These are phyloP conservation scores for Lactarius deliciosus DNA, from an alignment of 768 basidiomycete species.

Conservation along the genomic window DNA sequence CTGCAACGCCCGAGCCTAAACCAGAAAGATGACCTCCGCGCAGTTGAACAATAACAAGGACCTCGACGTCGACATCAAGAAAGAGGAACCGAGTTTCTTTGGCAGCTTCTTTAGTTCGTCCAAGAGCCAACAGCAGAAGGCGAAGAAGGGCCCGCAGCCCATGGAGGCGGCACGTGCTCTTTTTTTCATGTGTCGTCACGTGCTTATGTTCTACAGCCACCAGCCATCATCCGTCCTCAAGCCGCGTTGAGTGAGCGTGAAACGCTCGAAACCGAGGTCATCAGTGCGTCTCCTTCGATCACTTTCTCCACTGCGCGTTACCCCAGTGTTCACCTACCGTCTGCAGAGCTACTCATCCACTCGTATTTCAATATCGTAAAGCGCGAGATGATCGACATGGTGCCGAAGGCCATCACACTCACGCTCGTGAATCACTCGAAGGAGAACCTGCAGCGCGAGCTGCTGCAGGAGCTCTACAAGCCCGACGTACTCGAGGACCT, in stretches of 20 bases:
- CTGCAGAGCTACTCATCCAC: slow-evolving; percentile 85
- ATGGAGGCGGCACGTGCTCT: slow-evolving; percentile 55
- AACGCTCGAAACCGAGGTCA: slow-evolving; percentile 98
- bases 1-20: slow-evolving; percentile 72
- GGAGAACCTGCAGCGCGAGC: slow-evolving; percentile 90
- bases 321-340: background rate
- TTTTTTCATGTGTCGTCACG: slow-evolving; percentile 30
- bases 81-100: slow-evolving; percentile 91
- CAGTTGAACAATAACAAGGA: slow-evolving; percentile 92
- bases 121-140: slow-evolving; percentile 51
- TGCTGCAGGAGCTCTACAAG: slow-evolving; percentile 95
- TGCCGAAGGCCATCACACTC: slow-evolving; percentile 91
- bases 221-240: slow-evolving; percentile 84
- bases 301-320: background rate
- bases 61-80: slow-evolving; percentile 85
- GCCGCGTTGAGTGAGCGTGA: slow-evolving; percentile 90
- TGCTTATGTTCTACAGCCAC: slow-evolving; percentile 59
- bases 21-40: slow-evolving; percentile 55
- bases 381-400: slow-evolving; percentile 99
- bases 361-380: slow-evolving; percentile 99
- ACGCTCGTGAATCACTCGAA: slow-evolving; percentile 92
- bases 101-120: slow-evolving; percentile 87
- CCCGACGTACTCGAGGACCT: slow-evolving; percentile 93
- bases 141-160: slow-evolving; percentile 52
- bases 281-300: slow-evolving; percentile 66